Conservation (phyloP, 306 rosid genomes). For the Oxytropis ochrocephala region DNA sequence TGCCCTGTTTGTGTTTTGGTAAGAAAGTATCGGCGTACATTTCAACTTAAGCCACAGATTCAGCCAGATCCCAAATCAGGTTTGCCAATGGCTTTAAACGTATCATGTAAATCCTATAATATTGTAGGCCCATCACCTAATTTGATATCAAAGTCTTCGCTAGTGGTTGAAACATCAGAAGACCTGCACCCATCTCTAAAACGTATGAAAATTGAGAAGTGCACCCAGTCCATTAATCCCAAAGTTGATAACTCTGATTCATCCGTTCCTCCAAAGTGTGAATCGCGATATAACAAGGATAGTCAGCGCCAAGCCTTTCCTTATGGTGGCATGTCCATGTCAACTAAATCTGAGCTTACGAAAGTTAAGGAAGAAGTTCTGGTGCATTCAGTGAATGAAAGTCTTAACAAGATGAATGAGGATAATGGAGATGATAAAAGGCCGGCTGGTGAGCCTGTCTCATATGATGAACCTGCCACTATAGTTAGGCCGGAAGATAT, state of each 20-base stretch:
- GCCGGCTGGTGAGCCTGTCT: slow-evolving; percentile 39
- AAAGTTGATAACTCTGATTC: slow-evolving; percentile 44
- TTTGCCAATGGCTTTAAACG: slow-evolving; percentile 48
- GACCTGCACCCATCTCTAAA: slow-evolving; percentile 70
- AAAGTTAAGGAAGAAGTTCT: slow-evolving; percentile 62
- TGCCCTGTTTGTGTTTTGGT: slow-evolving; percentile 96
- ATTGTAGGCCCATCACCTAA: slow-evolving; percentile 32
- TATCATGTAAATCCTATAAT: slow-evolving; percentile 49
- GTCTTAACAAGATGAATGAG: slow-evolving; percentile 26
- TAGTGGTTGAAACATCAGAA: slow-evolving; percentile 49
- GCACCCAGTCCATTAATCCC: slow-evolving; percentile 44
- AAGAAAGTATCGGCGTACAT: slow-evolving; percentile 34
- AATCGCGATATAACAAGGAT: slow-evolving; percentile 42
- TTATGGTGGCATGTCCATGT: slow-evolving; percentile 35
- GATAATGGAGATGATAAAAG: slow-evolving; percentile 33
- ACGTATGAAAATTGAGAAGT: slow-evolving; percentile 78
- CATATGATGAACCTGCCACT: slow-evolving; percentile 41
- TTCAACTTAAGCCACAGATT: slow-evolving; percentile 30
- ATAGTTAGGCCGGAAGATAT: slow-evolving; percentile 49
- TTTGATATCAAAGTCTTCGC: slow-evolving; percentile 40
- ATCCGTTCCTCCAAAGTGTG: slow-evolving; percentile 40
- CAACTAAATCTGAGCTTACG: slow-evolving; percentile 47
- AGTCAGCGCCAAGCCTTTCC: slow-evolving; percentile 44
- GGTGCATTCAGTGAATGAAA: slow-evolving; percentile 34
- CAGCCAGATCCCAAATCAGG: slow-evolving; percentile 36